Conservation (phyloP, 345 rosid genomes). For the Kernera saxatilis region DNA sequence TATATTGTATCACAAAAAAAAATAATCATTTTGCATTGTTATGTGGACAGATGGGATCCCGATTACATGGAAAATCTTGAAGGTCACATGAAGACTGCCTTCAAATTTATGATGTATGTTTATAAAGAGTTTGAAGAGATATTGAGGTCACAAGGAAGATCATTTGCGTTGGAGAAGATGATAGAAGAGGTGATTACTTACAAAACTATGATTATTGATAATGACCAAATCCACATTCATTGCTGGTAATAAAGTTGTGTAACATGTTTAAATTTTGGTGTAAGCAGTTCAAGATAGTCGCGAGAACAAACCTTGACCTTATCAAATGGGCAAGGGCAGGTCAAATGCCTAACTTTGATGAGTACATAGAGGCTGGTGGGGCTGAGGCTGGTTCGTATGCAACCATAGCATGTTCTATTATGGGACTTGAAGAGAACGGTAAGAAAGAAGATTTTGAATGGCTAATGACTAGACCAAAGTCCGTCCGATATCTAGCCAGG, state of each 20-base stretch:
- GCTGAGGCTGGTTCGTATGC: neutral
- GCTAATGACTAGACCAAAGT: constrained; percentile 3
- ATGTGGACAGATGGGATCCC: constrained; percentile 4
- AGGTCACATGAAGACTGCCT: neutral
- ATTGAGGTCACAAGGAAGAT: constrained; percentile 6
- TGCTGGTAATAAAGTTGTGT: neutral
- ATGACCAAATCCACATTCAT: neutral
- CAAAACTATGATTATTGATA: neutral
- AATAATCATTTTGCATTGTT: no score
- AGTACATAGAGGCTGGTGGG: constrained; percentile 4
- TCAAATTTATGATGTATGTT: neutral
- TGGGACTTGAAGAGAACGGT: constrained; percentile 1
- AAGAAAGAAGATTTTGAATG: constrained; percentile 12
- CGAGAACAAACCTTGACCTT: neutral
- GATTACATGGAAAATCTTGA: constrained; percentile 8
- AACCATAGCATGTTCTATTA: neutral
- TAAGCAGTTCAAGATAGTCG: neutral
- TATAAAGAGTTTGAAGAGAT: constrained; percentile 4
- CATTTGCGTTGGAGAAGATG: neutral
- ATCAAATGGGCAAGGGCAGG: constrained; percentile 11
- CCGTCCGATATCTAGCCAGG: neutral
- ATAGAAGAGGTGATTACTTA: constrained; percentile 7
- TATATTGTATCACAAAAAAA: no score
- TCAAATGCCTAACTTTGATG: neutral
- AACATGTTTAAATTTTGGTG: neutral